phyloP scores from a whole-genome alignment of 352 stramenopile genomes.

The Pythium oligandrum region DNA sequence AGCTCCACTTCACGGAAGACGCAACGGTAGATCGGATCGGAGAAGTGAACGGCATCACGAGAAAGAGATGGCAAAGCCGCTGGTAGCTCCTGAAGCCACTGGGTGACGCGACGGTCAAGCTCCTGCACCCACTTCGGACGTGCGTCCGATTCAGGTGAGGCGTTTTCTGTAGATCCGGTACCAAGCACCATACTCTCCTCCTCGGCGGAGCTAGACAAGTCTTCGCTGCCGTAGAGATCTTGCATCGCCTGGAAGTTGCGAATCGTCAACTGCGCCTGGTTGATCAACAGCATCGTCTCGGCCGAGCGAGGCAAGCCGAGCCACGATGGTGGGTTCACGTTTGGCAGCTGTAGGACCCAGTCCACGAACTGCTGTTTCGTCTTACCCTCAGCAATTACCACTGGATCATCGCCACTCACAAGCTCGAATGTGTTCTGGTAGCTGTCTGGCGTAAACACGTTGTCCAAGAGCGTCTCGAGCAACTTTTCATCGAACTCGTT shows the following conservation, averaged over 20 bases:
- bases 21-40: constrained; percentile 89
- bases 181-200: constrained; percentile 65
- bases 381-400: constrained; percentile 87
- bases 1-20: constrained; percentile 86
- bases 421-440: constrained; percentile 90
- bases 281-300: constrained; percentile 87
- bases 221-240: constrained; percentile 73
- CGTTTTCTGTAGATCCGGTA: constrained; percentile 14
- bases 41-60: constrained; percentile 54
- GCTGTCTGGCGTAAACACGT: constrained; percentile 91
- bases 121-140: constrained; percentile 81
- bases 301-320: constrained; percentile 90
- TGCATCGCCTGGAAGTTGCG: constrained; percentile 83
- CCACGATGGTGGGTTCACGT: constrained; percentile 90
- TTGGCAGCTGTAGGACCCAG: constrained; percentile 85
- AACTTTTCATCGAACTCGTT: constrained; percentile 95
- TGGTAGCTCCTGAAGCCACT: constrained; percentile 63
- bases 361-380: constrained; percentile 90
- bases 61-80: constrained; percentile 33
- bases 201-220: constrained; percentile 27
- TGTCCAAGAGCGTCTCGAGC: constrained; percentile 92
- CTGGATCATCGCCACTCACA: constrained; percentile 32
- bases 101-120: constrained; percentile 59
- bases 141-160: constrained; percentile 26
- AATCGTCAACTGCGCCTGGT: constrained; percentile 67